Base-by-base conservation (phyloP, 1,139 yeast genomes). In the Diutina sp. region DNA sequence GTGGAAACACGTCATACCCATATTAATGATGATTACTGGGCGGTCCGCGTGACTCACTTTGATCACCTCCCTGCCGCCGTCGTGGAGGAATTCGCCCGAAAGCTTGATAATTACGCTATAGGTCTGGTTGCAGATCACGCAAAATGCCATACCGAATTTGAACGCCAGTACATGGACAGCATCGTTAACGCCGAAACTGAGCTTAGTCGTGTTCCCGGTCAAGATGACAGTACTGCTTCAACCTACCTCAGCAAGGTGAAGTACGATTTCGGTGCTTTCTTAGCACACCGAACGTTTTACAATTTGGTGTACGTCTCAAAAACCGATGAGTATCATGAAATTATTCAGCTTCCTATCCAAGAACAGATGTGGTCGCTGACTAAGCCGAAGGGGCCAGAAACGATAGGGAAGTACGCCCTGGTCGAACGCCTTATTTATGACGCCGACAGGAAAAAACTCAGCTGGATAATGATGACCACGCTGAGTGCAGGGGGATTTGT, bases 21-120 rank as follows among this genome's bases (percentile, higher is more conserved):
- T 18, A 50, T 58, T 46, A 60, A 60, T 55, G 25, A 56, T 46
- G 62, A 61, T 47, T 59, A 55, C 57, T 61, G 63, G 63, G 62
- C 59, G 12, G 60, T 61, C 4, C 59, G 63, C 16, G 48, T 55
- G 18, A 61, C 58, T 56, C 29, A 56, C 12, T 60, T 61, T 51
- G 56, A 54, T 25, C 60, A 60, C 54, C 55, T 61, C 14, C 46
- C 59, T 21, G 48, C 56, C 3, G 57, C 55, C 0, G 59, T 57
- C 45, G 58, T 58, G 30, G 44, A 56, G 7, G 44, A 35, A 28
- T 46, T 59, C 29, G 60, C 58, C 57, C 52, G 55, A 32, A 51
- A 57, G 29, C 57, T 60, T 25, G 32, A 47, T 51, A 53, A 55
- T 44, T 60, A 58, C 41, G 58, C 59, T 41, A 54, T 58, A 21